phyloP scores from a whole-genome alignment of 208 protist genomes.

The Wallacemonas rigidus region DNA sequence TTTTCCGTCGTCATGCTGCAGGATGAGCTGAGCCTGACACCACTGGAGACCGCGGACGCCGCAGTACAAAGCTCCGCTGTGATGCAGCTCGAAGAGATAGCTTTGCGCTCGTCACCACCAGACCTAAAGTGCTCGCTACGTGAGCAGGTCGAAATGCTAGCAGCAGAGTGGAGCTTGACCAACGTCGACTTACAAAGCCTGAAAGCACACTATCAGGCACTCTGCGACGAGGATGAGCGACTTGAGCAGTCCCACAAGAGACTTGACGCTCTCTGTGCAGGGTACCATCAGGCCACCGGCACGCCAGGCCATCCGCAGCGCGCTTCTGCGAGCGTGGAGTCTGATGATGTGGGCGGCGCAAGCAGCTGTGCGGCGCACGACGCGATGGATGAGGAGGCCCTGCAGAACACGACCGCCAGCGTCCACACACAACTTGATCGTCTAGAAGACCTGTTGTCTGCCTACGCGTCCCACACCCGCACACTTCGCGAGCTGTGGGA shows the following conservation, averaged over 20 bases:
- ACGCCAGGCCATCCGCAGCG: not conserved
- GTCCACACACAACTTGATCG: conserved; percentile 10
- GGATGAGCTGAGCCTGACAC: not conserved
- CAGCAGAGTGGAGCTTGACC: conserved; percentile 13
- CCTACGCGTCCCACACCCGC: not conserved
- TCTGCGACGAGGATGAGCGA: not conserved
- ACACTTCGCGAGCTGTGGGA: not conserved
- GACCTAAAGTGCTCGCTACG: not conserved
- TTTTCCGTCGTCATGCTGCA: not conserved
- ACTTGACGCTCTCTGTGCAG: not conserved
- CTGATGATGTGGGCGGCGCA: not conserved
- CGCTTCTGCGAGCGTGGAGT: not conserved
- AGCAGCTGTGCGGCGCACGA: not conserved
- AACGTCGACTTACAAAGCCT: conserved; percentile 1
- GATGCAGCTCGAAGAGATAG: not conserved
- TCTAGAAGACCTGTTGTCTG: not conserved
- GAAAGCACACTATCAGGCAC: not conserved
- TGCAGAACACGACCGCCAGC: not conserved
- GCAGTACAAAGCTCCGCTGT: not conserved
- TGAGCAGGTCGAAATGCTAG: not conserved
- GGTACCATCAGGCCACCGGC: not conserved
- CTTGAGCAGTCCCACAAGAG: not conserved
- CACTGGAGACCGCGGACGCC: not conserved
- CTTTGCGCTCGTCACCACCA: not conserved
- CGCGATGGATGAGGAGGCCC: not conserved